These are phyloP conservation scores for Pseudopyrenochaeta lycopersici DNA, from an alignment of 2,329 filamentous ascomycete genomes.

Conservation along the genomic window DNA sequence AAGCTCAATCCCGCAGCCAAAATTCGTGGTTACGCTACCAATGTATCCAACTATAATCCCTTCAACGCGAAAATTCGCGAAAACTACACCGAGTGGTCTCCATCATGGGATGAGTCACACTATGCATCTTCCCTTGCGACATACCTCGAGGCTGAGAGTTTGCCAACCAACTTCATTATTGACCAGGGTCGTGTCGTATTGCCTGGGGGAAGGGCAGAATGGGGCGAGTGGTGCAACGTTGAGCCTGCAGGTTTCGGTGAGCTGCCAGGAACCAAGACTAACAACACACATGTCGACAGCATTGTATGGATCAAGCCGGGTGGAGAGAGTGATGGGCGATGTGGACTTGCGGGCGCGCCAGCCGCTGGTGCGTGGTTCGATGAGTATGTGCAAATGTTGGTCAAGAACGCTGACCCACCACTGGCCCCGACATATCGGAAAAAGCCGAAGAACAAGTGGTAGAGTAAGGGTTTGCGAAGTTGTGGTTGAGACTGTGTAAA, in stretches of 20 bases:
- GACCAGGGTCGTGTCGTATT: conserved; percentile 38
- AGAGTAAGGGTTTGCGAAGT: background rate
- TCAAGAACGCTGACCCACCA: conserved; percentile 35
- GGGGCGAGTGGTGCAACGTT: conserved; percentile 44
- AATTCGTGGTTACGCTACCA: conserved; percentile 37
- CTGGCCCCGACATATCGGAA: conserved; percentile 32
- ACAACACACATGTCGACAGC: conserved; percentile 37
- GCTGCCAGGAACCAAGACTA: conserved; percentile 21
- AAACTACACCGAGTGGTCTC: conserved; percentile 36
- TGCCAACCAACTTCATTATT: conserved; percentile 38
- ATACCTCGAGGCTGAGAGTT: conserved; percentile 31
- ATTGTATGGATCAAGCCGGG: conserved; percentile 45
- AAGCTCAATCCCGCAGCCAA: conserved; percentile 29
- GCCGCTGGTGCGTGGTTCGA: conserved; percentile 40
- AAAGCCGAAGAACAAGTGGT: conserved; percentile 1
- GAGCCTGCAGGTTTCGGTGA: conserved; percentile 32
- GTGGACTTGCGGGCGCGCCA: conserved; percentile 35
- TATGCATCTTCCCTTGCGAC: conserved; percentile 30
- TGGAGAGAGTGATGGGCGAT: conserved; percentile 38
- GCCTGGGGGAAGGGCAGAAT: conserved; percentile 31
- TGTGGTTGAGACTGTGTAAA: background rate
- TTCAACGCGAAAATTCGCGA: conserved; percentile 33
- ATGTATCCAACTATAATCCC: conserved; percentile 40
- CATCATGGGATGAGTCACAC: conserved; percentile 35
- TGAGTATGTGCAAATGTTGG: conserved; percentile 38